Base-by-base conservation (phyloP, 1,284 basidiomycete genomes). In the Puccinia hordei region DNA sequence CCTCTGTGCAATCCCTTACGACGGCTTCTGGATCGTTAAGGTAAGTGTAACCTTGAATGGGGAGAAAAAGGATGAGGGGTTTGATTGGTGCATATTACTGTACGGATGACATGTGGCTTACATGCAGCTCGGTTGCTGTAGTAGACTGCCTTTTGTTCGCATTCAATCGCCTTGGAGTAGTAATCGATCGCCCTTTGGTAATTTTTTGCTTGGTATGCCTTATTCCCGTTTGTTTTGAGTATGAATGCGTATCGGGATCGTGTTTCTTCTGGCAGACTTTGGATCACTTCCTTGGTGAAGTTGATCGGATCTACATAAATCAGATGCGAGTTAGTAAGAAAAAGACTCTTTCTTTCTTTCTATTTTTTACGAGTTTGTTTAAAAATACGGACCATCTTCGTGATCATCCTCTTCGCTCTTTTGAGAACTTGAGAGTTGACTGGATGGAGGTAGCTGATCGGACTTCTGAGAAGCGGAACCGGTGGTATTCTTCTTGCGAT, bases 41-140 rank as follows among this genome's bases (percentile, higher is more conserved):
- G 88, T 98, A 95, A 86, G 95, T 90, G 87, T 95, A 98, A 86
- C 93, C 92, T 94, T 81, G 19, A 44, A 22, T 22, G 38, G 9
- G 35, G 33, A 44, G 53, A 30, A 44, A 12, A 12, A 63, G 55
- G n/a, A 30, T 19, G 63, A 51, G 27, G 27, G 33, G 41, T 46
- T 15, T 53, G 46, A 24, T 53, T 66, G 53, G 9, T 35, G 49
- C n/a, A n/a, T 24, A 10, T 3, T 15, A 33, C 6, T 63, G 24
- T n/a, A 44, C 19, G 44, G 15, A 65, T 27, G 4, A 35, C 66
- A 35, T 38, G 87, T 41, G 8, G 85, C 91, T 83, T 82, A 94
- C 95, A 98, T 81, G 97, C 97, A 63, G 96, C 96, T 81, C 97
- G 92, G 87, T 99, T 99, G 86, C 93, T 94, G 89, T 91, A 98